Base-by-base conservation (phyloP, 148 eudicot species). In the Linanthus parryae region DNA sequence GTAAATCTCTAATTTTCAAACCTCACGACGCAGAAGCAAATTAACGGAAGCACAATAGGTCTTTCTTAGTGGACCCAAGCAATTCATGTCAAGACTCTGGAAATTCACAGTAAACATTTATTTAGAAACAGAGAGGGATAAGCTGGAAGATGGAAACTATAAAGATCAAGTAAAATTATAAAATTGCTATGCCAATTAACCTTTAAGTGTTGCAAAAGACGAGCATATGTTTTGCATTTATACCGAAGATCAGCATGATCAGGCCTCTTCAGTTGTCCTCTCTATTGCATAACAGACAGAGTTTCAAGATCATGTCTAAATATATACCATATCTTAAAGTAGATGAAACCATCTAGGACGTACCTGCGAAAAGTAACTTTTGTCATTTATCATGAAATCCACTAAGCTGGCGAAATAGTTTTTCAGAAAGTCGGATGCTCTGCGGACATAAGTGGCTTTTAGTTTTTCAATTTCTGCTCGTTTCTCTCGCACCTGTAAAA, bases 281-380 rank as follows among this genome's bases (percentile, higher is more conserved):
- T 78, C 98, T 92, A 77, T 69, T 57, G 56, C 61, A 60, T 15
- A 22, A 56, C 63, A 60, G 18, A 23, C 38, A 24, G 33, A 37
- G 48, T 53, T 25, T 62, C 22, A 63, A 16, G 12, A 39, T 57
- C 49, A 3, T 11, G n/a, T 39, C 41, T 18, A 27, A 43, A 40
- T 8, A 45, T 7, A 25, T 5, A 17, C 8, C 29, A 59, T n/a
- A 18, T 52, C 42, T 49, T 55, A 47, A 24, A 31, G 61, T 33
- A 43, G 54, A 63, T 36, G 23, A 37, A 21, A 3, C 3, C 7
- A 38, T 12, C 28, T 37, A 21, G 7, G 31, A 26, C 34, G 25
- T 71, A 87, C 98, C 96, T 84, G 95, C 28, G 98, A 92, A 73
- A 92, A 92, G 64, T 87, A 92, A 75, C 85, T 92, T 69, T 87